Percentiles rank a stretch among this genome's conserved stretches.
These are phyloP conservation scores for Microcyclospora tardicrescens DNA, from an alignment of 2,329 filamentous ascomycete species.

Conservation along the genomic window DNA sequence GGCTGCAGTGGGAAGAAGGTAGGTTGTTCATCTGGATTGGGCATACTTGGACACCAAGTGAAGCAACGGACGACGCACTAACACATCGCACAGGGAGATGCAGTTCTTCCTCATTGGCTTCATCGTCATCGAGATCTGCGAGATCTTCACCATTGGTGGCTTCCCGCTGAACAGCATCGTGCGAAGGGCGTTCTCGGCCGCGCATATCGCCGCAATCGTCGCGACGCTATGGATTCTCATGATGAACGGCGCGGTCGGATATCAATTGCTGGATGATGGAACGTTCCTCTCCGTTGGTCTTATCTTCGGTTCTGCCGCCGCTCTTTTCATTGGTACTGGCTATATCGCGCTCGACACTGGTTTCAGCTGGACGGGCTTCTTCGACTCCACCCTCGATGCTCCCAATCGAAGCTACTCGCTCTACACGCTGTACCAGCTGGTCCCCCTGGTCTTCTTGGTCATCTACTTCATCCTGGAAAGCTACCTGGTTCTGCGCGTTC, in stretches of 20 bases:
- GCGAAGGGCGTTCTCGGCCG: constrained; percentile 70
- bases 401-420: constrained; percentile 63
- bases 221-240: constrained; percentile 84
- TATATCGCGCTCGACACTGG: constrained; percentile 94
- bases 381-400: constrained; percentile 40
- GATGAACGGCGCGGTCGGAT: constrained; percentile 84
- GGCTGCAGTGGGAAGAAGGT: constrained; percentile 89
- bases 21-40: constrained; percentile 16
- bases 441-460: constrained; percentile 78
- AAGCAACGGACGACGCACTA: neutral
- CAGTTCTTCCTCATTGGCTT: constrained; percentile 83
- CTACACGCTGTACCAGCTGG: constrained; percentile 87
- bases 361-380: constrained; percentile 71
- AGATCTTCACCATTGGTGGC: constrained; percentile 88
- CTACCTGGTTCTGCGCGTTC: constrained; percentile 68
- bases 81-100: constrained; percentile 58
- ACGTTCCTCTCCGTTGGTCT: constrained; percentile 72
- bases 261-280: constrained; percentile 85
- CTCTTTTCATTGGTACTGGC: constrained; percentile 76
- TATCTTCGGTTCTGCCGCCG: constrained; percentile 54
- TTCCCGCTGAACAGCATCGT: constrained; percentile 63
- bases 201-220: constrained; percentile 80
- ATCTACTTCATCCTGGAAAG: constrained; percentile 74
- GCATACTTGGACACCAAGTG: neutral
- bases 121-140: constrained; percentile 79